Evolutionary conservation across 2,329 filamentous ascomycete genomes (phyloP).

Genomic region (Rutstroemia sp.): DNA sequence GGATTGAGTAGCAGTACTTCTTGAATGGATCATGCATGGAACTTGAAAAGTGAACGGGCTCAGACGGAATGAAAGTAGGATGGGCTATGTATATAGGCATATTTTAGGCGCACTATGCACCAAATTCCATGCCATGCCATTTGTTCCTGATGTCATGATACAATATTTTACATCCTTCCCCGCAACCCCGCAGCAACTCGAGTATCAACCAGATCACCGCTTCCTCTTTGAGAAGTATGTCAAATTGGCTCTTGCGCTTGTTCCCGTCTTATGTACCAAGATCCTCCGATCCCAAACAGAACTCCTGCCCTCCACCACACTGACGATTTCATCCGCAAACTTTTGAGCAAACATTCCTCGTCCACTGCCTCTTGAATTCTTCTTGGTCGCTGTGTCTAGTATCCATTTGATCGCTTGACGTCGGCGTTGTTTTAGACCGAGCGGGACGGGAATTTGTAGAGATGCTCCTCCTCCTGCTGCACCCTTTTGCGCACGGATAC

Average conservation of each 20-base stretch:
- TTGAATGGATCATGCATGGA: no score
- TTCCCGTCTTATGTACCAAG: slow-evolving; percentile 72
- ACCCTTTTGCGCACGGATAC: slow-evolving; percentile 67
- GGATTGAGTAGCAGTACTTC: no score
- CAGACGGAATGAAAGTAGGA: no score
- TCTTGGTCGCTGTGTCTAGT: slow-evolving; percentile 72
- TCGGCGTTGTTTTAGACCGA: slow-evolving; percentile 67
- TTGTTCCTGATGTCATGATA: neutral
- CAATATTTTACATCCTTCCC: neutral
- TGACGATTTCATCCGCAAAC: slow-evolving; percentile 78
- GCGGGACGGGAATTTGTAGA: slow-evolving; percentile 74
- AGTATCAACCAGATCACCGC: neutral
- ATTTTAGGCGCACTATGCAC: no score
- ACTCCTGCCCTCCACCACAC: slow-evolving; percentile 81
- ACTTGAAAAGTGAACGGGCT: no score
- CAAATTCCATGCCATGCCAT: neutral
- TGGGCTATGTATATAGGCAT: no score
- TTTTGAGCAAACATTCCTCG: slow-evolving; percentile 66
- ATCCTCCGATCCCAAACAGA: slow-evolving; percentile 76
- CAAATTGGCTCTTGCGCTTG: slow-evolving; percentile 69
- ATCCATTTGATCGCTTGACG: slow-evolving; percentile 84
- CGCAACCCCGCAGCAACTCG: neutral
- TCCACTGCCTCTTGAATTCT: slow-evolving; percentile 64
- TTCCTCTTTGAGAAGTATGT: slow-evolving; percentile 29
- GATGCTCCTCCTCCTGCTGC: slow-evolving; percentile 79